Percentiles rank a stretch among this genome's conserved stretches.
phyloP scores from a whole-genome alignment of 805 yeast genomes.

The Wickerhamiella hasegawae region DNA sequence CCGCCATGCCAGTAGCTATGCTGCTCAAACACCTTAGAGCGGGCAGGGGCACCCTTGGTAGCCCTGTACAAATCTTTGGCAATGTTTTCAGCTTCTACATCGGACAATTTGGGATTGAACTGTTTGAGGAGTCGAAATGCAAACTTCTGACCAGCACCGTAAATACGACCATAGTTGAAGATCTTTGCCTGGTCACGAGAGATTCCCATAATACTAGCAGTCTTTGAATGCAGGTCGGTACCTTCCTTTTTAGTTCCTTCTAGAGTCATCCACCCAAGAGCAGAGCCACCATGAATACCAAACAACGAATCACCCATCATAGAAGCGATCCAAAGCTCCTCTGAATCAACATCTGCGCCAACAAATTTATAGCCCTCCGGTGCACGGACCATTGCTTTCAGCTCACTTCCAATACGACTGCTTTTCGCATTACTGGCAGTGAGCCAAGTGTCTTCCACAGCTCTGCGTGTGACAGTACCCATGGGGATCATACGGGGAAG shows the following conservation, averaged over 20 bases:
- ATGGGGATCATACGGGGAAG: slow-evolving; percentile 73
- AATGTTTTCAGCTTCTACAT: slow-evolving; percentile 44
- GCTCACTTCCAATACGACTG: slow-evolving; percentile 78
- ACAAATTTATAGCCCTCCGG: slow-evolving; percentile 84
- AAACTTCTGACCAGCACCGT: slow-evolving; percentile 92
- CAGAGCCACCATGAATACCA: slow-evolving; percentile 85
- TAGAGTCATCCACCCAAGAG: slow-evolving; percentile 97
- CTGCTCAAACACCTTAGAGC: slow-evolving; percentile 18
- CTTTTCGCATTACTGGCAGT: slow-evolving; percentile 91
- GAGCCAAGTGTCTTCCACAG: slow-evolving; percentile 94
- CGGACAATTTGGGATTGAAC: slow-evolving; percentile 57
- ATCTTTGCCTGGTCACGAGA: slow-evolving; percentile 84
- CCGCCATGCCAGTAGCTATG: slow-evolving; percentile 48
- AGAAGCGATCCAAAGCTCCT: slow-evolving; percentile 96
- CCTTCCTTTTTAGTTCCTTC: slow-evolving; percentile 88
- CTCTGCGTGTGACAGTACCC: slow-evolving; percentile 95
- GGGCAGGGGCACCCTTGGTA: slow-evolving; percentile 54
- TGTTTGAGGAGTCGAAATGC: slow-evolving; percentile 73
- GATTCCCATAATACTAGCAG: slow-evolving; percentile 79
- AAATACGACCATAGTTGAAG: slow-evolving; percentile 91
- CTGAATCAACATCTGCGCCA: slow-evolving; percentile 98
- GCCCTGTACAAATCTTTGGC: slow-evolving; percentile 58
- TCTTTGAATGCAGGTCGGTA: slow-evolving; percentile 89
- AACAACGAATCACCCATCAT: slow-evolving; percentile 84
- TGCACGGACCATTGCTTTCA: slow-evolving; percentile 72